These are phyloP conservation scores for Saccharomyces pastorianus DNA, from an alignment of 1,139 yeast species.

Conservation along the genomic window DNA sequence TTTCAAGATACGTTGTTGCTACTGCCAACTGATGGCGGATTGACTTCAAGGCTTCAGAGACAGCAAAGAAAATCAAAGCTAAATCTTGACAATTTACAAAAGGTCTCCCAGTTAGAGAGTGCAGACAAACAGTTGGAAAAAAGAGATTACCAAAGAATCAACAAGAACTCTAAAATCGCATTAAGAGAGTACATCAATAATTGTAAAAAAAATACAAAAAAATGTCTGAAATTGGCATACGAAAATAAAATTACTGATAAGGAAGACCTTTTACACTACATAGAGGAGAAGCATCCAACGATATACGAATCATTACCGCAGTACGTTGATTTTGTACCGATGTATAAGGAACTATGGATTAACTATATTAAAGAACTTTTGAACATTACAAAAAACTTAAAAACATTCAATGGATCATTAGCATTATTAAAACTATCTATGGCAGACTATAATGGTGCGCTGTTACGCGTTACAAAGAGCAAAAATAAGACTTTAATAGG, in stretches of 20 bases:
- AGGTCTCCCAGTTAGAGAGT: constrained; percentile 1
- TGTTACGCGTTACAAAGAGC: constrained; percentile 51
- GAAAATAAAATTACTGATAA: constrained; percentile 12
- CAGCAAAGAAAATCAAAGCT: constrained; percentile 14
- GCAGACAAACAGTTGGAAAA: constrained; percentile 1
- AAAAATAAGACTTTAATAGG: constrained; percentile 56
- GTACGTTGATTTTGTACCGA: constrained; percentile 20
- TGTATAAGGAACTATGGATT: constrained; percentile 29
- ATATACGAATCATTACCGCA: constrained; percentile 20
- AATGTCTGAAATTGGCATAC: constrained; percentile 17
- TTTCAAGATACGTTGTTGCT: constrained; percentile 26
- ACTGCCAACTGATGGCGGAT: constrained; percentile 31
- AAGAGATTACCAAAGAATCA: constrained; percentile 20
- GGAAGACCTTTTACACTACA: constrained; percentile 9
- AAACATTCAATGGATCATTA: constrained; percentile 17
- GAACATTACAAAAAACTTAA: constrained; percentile 16
- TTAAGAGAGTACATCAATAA: constrained; percentile 22
- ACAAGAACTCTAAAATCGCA: constrained; percentile 25
- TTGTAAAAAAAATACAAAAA: constrained; percentile 12
- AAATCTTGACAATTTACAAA: constrained; percentile 9
- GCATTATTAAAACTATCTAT: constrained; percentile 52
- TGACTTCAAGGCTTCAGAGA: constrained; percentile 16
- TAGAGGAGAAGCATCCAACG: constrained; percentile 15
- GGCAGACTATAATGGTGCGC: constrained; percentile 82
- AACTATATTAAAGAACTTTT: constrained; percentile 28